These are phyloP conservation scores for Trypanosomatidae sp. DNA, from an alignment of 208 protist genomes.

Conservation along the genomic window DNA sequence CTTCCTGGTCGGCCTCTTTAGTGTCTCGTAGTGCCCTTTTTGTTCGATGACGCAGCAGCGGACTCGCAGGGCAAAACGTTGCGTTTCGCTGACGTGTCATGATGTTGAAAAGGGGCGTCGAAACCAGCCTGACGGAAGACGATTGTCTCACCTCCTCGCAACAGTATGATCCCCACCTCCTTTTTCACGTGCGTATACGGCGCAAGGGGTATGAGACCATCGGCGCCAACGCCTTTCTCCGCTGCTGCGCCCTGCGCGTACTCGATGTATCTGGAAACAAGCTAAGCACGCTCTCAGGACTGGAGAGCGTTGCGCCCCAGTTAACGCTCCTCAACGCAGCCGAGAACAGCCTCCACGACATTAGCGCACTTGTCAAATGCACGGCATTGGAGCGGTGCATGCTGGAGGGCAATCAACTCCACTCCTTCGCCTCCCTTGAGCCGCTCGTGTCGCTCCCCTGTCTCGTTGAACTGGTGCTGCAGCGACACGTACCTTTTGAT, in stretches of 20 bases:
- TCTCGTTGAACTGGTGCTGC: slow-evolving; percentile 47
- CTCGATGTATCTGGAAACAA: slow-evolving; percentile 72
- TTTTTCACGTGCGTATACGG: slow-evolving; percentile 37
- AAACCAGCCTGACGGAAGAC: slow-evolving; percentile 36
- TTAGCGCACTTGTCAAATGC: slow-evolving; percentile 39
- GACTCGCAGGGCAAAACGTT: not conserved
- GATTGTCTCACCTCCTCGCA: slow-evolving; percentile 36
- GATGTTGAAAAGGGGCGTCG: not conserved
- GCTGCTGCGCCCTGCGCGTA: slow-evolving; percentile 40
- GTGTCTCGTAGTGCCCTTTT: not conserved
- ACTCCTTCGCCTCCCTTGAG: slow-evolving; percentile 24
- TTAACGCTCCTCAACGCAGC: slow-evolving; percentile 65
- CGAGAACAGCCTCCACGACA: slow-evolving; percentile 59
- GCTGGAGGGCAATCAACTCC: slow-evolving; percentile 72
- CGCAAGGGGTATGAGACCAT: slow-evolving; percentile 25
- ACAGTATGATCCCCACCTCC: slow-evolving; percentile 71
- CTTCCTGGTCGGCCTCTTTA: not conserved
- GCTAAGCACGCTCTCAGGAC: slow-evolving; percentile 50
- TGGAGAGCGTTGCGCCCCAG: slow-evolving; percentile 42
- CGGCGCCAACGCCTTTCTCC: slow-evolving; percentile 31
- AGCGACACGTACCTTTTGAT: slow-evolving; percentile 40
- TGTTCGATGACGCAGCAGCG: not conserved
- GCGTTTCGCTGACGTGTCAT: too few relatives aligned
- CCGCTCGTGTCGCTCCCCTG: slow-evolving; percentile 41
- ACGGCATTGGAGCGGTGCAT: slow-evolving; percentile 33